Evolutionary conservation across 345 rosid species (phyloP), one percentile per base, ranked within the genome.

Genomic region (Excoecaria cochinchinensis): DNA sequence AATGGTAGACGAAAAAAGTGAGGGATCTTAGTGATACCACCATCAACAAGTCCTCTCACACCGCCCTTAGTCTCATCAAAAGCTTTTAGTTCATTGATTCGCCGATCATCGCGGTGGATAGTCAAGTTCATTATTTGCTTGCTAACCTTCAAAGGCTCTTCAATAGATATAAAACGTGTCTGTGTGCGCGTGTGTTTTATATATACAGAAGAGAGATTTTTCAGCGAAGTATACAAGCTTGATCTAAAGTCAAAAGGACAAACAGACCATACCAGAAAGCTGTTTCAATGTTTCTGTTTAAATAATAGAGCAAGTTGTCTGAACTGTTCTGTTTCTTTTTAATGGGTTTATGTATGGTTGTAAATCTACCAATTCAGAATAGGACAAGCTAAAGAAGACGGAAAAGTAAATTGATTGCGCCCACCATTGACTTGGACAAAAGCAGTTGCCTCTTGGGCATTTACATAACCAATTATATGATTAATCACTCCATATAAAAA

Each of bases 1-100:
- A 3, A 12, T 16, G 36, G 4, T 24, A 25, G 67, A 19, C 44
- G 40, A 50, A 75, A 75, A 21, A 67, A 22, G 9, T 9, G 40
- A 1, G 74, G 79, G 60, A 70, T 19, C 11, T 39, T 61, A 25
- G 39, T 50, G 19, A 70, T 51, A n/a, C 74, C 74, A 22, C 48
- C 40, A 48, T 69, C 79, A n/a, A 70, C 36, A 8, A 76, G 74
- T 17, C 79, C 74, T 59, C 61, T 76, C 1, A 70, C 61, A 3
- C 79, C 69, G 1, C 48, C 10, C 58, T 51, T 70, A 5, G 69
- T 76, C 13, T 75, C 67, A 57, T 75, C 72, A 47, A 75, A 75
- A 10, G 72, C 78, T 46, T 57, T 67, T 3, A 46, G 12, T 67
- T 75, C 73, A n/a, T 22, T 67, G 9, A 12, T 38, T 15, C n/a